Evolutionary conservation across 2,329 filamentous ascomycete genomes (phyloP), one percentile per base, ranked within the genome.

Genomic region (Mycogone perniciosa): DNA sequence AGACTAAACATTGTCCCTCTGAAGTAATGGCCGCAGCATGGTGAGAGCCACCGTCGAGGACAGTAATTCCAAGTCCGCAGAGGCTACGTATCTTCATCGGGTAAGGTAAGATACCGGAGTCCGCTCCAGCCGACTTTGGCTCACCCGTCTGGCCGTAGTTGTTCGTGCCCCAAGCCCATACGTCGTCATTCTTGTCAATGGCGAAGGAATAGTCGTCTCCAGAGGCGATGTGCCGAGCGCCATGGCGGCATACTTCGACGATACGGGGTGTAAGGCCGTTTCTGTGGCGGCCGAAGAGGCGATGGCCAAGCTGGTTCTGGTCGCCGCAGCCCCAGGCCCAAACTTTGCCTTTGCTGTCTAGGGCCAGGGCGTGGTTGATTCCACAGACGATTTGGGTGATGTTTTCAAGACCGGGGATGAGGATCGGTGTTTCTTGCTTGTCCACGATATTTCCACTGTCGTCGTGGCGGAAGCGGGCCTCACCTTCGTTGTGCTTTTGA

Each of bases 121-220:
- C 39, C 5, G 30, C 44, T 4, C 38, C 43, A 7, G 37, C 37
- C 10, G 30, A 11, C 27, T 46, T 46, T 13, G 35, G 38, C 37
- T 43, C 26, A 44, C 82, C 86, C 7, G 82, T 85, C 65, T 88
- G 80, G 47, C 81, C 82, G 62, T 82, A 88, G 62, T 81, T 85
- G 69, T 89, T 89, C 39, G 86, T 67, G 4, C 85, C 85, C 84
- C 85, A 89, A 0, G 77, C 73, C 67, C 78, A 87, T 13, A 87
- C 79, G 42, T 78, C 76, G 13, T 79, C 83, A 8, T 76, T 76
- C 39, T 75, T 73, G 59, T 80, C 76, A 44, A 88, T 75, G n/a
- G 82, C 84, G 56, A 89, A 86, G 51, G 79, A 82, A 63, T 88
- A 84, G 64, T 86, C 85, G 44, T 79, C 75, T 20, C 85, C 85